A percentile compares a stretch with the other conserved stretches of the same genome.
Conservation (phyloP, 179 eudicot genomes). For the Camellia oleifera region DNA sequence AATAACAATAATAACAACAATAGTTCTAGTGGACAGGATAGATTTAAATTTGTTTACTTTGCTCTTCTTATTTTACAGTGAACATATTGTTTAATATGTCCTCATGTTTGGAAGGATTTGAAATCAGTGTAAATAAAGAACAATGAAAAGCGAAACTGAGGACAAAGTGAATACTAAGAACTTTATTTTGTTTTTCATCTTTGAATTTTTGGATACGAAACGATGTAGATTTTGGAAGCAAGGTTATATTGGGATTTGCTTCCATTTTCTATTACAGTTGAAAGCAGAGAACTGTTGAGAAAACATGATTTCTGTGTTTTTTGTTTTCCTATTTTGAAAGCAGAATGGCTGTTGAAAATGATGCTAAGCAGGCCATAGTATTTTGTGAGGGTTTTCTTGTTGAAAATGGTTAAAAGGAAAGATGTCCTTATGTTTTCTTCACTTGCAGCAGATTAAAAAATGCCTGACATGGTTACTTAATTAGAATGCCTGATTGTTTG, state of each 20-base stretch:
- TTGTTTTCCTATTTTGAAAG: neutral
- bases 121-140: neutral
- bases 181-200: neutral
- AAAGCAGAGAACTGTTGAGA: neutral
- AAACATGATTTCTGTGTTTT: neutral
- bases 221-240: neutral
- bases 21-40: neutral
- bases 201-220: neutral
- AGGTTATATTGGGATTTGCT: neutral
- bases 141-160: neutral
- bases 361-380: neutral
- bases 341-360: neutral
- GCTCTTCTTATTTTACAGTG: neutral
- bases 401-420: neutral
- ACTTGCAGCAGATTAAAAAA: neutral
- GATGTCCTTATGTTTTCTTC: conserved; percentile 2
- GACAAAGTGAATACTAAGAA: neutral
- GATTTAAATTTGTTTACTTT: neutral
- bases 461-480: neutral
- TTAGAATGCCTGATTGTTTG: neutral
- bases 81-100: neutral
- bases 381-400: neutral
- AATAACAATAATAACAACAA: neutral
- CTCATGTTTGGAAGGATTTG: neutral
- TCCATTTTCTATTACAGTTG: neutral